Evolutionary conservation across 345 rosid genomes (phyloP).

Genomic region (Eucalyptus pumila): DNA sequence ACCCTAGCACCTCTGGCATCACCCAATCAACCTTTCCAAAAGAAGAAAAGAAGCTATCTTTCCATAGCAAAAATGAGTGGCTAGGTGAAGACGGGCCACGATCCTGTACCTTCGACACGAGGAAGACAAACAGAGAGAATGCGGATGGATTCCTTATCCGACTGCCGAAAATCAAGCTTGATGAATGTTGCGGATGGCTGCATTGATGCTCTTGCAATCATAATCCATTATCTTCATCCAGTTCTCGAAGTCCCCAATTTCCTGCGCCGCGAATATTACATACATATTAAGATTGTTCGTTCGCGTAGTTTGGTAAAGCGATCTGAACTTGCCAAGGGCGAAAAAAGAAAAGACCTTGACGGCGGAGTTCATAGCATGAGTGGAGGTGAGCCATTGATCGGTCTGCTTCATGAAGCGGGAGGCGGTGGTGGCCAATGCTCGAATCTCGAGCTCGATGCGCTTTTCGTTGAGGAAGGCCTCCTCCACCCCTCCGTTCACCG

Average conservation of each 20-base stretch:
- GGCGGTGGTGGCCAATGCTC: conserved; percentile 47
- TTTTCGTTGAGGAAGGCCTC: conserved; percentile 71
- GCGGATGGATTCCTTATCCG: not conserved
- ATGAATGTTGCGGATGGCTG: conserved; percentile 69
- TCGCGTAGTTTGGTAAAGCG: not conserved
- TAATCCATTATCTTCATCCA: conserved; percentile 98
- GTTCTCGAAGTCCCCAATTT: conserved; percentile 96
- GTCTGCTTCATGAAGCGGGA: conserved; percentile 60
- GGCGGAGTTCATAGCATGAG: conserved; percentile 66
- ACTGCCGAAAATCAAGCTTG: conserved; percentile 6
- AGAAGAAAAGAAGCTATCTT: not conserved
- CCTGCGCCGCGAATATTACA: conserved; percentile 14
- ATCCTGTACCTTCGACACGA: not conserved
- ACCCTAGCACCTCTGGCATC: not conserved
- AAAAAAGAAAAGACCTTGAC: conserved; percentile 30
- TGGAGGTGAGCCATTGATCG: conserved; percentile 71
- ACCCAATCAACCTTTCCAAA: not conserved
- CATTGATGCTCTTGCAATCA: conserved; percentile 68
- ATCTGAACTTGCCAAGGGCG: not conserved
- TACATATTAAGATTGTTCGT: not conserved
- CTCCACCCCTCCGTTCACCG: conserved; percentile 82
- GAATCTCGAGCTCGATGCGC: conserved; percentile 71
- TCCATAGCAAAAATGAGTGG: not conserved
- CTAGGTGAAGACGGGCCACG: not conserved
- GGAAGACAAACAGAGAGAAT: not conserved